A percentile compares a stretch with the other conserved stretches of the same genome.
Evolutionary conservation across 2,329 filamentous ascomycete genomes (phyloP).

Genomic region (Claviceps paspali): DNA sequence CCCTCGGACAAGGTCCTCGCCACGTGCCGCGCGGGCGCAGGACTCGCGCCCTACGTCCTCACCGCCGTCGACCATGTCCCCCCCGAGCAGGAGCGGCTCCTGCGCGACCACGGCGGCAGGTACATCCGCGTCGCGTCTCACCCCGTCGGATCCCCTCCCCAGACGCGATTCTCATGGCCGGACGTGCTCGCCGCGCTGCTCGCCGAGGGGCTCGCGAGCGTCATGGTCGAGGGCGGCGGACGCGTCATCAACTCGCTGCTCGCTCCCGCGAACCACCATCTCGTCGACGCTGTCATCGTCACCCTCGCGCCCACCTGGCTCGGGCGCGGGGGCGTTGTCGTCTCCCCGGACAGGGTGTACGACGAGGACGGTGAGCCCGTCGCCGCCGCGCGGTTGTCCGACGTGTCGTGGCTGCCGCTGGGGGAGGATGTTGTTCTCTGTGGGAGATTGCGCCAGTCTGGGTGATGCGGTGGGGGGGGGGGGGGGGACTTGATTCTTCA

Average conservation of each 20-base stretch:
- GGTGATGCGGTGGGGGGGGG: no score
- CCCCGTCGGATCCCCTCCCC: no score
- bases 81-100: conserved; percentile 22
- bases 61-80: conserved; percentile 32
- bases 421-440: conserved; percentile 76
- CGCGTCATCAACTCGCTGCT: conserved; percentile 70
- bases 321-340: conserved; percentile 66
- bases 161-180: conserved; percentile 48
- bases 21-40: conserved; percentile 47
- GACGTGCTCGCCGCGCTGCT: conserved; percentile 44
- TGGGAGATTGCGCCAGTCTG: conserved; percentile 50
- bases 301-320: conserved; percentile 85
- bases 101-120: conserved; percentile 37
- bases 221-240: conserved; percentile 88
- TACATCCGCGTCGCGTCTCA: conserved; percentile 26
- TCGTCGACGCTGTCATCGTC: conserved; percentile 67
- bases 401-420: conserved; percentile 61
- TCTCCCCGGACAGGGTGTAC: conserved; percentile 49
- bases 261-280: conserved; percentile 38
- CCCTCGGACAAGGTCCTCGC: conserved; percentile 48
- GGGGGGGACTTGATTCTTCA: no score
- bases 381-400: conserved; percentile 48
- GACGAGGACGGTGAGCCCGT: conserved; percentile 34
- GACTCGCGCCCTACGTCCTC: conserved; percentile 61
- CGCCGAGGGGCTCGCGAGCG: conserved; percentile 48